A percentile compares a stretch with the other conserved stretches of the same genome.
Conservation (phyloP, 2,329 filamentous ascomycete species). For the Monosporascus sp. region DNA sequence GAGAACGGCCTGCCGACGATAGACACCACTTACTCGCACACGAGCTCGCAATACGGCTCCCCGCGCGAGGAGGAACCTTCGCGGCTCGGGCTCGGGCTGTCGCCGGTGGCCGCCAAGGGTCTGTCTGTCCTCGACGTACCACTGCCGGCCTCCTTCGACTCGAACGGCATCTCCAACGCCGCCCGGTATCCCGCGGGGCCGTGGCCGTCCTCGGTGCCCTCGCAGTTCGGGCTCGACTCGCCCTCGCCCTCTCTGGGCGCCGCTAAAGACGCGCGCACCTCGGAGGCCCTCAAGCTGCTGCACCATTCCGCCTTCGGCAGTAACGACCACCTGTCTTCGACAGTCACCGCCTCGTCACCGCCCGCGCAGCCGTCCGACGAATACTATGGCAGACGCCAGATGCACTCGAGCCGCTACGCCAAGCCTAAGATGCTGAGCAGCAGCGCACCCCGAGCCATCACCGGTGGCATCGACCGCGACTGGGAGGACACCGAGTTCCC, state of each 20-base stretch:
- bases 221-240: slow-evolving; percentile 83
- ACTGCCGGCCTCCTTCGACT: slow-evolving; percentile 91
- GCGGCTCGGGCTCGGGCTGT: slow-evolving; percentile 67
- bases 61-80: slow-evolving; percentile 62
- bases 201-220: slow-evolving; percentile 87
- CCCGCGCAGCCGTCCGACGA: slow-evolving; percentile 39
- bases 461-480: slow-evolving; percentile 57
- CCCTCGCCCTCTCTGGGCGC: slow-evolving; percentile 68
- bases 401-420: slow-evolving; percentile 63
- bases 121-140: slow-evolving; percentile 92
- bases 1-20: slow-evolving; percentile 53
- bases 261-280: slow-evolving; percentile 55
- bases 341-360: slow-evolving; percentile 32
- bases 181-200: slow-evolving; percentile 73
- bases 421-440: slow-evolving; percentile 65
- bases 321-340: slow-evolving; percentile 55
- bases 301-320: slow-evolving; percentile 65
- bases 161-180: slow-evolving; percentile 87
- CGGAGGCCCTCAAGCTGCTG: slow-evolving; percentile 58
- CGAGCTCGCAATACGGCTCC: slow-evolving; percentile 68
- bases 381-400: slow-evolving; percentile 63
- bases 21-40: slow-evolving; percentile 53
- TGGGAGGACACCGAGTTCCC: slow-evolving; percentile 67
- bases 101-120: slow-evolving; percentile 64
- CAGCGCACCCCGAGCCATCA: slow-evolving; percentile 60